phyloP scores from a whole-genome alignment of 148 eudicot genomes.

The Beta vulgaris region DNA sequence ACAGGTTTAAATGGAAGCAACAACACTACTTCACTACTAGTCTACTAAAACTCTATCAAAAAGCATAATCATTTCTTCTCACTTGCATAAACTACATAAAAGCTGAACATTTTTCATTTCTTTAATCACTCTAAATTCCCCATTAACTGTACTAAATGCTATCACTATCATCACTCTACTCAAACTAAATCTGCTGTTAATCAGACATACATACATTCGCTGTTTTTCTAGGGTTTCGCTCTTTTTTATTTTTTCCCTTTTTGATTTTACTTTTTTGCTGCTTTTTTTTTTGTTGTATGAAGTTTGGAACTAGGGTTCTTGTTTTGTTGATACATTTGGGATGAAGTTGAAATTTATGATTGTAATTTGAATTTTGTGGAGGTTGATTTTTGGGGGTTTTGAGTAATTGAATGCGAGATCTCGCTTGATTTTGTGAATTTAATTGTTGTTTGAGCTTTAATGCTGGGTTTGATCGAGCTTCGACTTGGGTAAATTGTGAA shows the following conservation, averaged over 20 bases:
- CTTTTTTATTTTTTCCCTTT: background rate
- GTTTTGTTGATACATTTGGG: no score
- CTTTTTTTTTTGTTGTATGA: no score
- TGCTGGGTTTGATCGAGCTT: conserved; percentile 1
- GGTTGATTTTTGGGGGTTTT: conserved; percentile 4
- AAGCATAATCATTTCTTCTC: conserved; percentile 24
- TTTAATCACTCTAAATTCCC: background rate
- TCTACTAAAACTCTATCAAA: background rate
- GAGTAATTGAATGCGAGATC: conserved; percentile 35
- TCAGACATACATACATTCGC: conserved; percentile 7
- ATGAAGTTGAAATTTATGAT: background rate
- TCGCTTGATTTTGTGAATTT: conserved; percentile 17
- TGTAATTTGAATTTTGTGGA: background rate
- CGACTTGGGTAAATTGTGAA: background rate
- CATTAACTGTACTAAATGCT: background rate
- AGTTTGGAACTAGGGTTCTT: conserved; percentile 22
- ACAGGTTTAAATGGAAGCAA: conserved; percentile 21
- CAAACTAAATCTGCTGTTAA: conserved; percentile 11
- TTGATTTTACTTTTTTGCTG: background rate
- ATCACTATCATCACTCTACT: conserved; percentile 7
- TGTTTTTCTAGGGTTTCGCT: conserved; percentile 33
- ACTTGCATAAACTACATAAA: conserved; percentile 11
- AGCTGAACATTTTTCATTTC: background rate
- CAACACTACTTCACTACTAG: background rate
- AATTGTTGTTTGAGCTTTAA: conserved; percentile 5